Base-by-base conservation (phyloP, 164 flowering plant species). In the Chimonanthus praecox region DNA sequence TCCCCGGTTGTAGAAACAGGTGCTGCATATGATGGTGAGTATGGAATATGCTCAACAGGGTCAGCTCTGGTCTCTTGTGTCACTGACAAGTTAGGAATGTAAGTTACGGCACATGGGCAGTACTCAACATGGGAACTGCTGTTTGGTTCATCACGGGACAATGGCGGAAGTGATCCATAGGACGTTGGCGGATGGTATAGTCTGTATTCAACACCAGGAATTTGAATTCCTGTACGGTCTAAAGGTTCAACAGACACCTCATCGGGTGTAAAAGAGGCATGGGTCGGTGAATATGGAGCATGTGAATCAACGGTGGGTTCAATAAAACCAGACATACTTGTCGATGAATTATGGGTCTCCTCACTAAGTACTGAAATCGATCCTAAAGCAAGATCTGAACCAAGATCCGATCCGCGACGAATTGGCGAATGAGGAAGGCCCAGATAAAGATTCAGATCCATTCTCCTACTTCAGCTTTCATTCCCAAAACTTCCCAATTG, bases 391-490 rank as follows among this genome's bases (percentile, higher is more conserved):
- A 78, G 80, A 71, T 78, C 80, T 15, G 74, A 74, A 7, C 77
- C 80, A 44, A 78, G 77, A 78, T 71, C 77, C 10, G 63, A 51
- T 70, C 72, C 68, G 6, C 68, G 61, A 9, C 33, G 72, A 43
- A 4, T 58, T 3, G 72, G 64, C 68, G 77, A 71, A 15, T 47
- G 80, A 60, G 77, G 80, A n/a, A 71, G 72, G 50, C 77, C 72
- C 5, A 78, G 68, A 54, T 71, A 78, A 13, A 78, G 64, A 71
- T 78, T 78, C 72, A 78, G 51, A 78, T 78, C 77, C 77, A 71
- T 74, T 51, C 71, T 70, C 60, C 68, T 66, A 62, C 7, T 47
- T 48, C 49, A 6, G 44, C 63, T 9, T 16, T 71, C 64, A 62
- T 69, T 66, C n/a, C 67, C 58, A 54, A 54, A 54, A 11, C 58